Conservation (phyloP, 2,329 filamentous ascomycete species). For the Aspergillus floridensis region DNA sequence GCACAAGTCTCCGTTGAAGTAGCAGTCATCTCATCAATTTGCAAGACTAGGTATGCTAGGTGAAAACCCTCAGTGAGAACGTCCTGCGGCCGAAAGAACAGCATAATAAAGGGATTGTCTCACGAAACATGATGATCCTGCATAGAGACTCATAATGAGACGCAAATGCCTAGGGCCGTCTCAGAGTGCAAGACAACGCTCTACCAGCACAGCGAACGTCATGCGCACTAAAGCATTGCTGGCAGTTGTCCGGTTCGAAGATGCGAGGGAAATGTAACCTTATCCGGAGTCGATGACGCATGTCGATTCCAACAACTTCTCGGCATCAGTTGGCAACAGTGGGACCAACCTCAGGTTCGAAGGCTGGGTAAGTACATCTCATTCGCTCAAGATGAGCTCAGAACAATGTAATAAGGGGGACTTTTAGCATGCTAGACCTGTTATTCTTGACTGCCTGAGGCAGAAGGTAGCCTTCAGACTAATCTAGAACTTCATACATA, state of each 20-base stretch:
- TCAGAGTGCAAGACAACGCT: neutral
- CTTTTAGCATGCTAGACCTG: neutral
- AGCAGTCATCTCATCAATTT: neutral
- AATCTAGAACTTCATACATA: neutral
- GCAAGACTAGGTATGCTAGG: no score
- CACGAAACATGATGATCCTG: neutral
- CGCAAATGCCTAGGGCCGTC: neutral
- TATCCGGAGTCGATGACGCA: constrained; percentile 8
- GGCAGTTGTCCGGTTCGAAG: neutral
- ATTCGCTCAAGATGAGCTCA: neutral
- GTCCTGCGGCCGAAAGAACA: neutral
- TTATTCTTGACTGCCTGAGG: neutral
- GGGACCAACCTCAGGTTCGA: neutral
- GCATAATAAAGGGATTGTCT: neutral
- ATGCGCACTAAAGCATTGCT: neutral
- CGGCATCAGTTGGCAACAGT: neutral
- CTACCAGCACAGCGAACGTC: neutral
- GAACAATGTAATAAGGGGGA: neutral
- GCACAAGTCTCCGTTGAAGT: neutral
- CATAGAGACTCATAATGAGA: neutral
- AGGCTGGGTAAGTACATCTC: neutral
- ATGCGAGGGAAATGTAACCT: constrained; percentile 1
- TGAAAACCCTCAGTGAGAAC: neutral
- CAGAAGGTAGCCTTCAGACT: neutral
- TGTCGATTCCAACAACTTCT: neutral